Base-by-base conservation (phyloP, 2,329 filamentous ascomycete genomes). In the Aspergillus piperis region DNA sequence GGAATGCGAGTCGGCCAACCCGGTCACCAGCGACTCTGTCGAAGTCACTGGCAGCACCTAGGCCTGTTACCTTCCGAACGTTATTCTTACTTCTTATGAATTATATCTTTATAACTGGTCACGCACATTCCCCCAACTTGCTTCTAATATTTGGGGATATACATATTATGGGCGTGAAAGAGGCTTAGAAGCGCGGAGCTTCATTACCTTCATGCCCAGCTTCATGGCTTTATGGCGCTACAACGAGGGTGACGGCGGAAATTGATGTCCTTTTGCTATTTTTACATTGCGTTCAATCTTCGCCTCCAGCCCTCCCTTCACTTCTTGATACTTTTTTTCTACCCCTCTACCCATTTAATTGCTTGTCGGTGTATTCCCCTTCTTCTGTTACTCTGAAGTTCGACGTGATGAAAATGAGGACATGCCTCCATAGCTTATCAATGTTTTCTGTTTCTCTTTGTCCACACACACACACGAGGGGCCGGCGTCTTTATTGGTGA, bases 141-240 rank as follows among this genome's bases (percentile, higher is more conserved):
- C 71, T 70, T 62, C 68, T 73, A 74, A 71, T 71, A 36, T 67
- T 21, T 58, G 68, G 70, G 70, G 70, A 66, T 74, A 74, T 77
- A 75, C 74, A 76, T 75, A 75, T 66, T 68, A 70, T 44, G 70
- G 64, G 66, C 63, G 62, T 66, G 67, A 64, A 68, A 66, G 72
- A 71, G 66, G 57, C 11, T 36, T 36, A 36, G 32, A 36, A 36
- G 32, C 32, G 32, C 32, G 32, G 32, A 36, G 32, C 32, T 36
- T 36, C 32, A 11, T 63, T 53, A 58, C 55, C 67, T 64, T 68
- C 51, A 47, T 50, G 64, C 64, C 68, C 53, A 64, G 63, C 64
- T 59, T 68, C 66, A 70, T 71, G 72, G 70, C 69, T 71, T 68
- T 62, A 69, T 61, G 73, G 73, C 73, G 73, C 69, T 70, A 70